phyloP scores from a whole-genome alignment of 768 basidiomycete species.

The Hericium rajendrae region DNA sequence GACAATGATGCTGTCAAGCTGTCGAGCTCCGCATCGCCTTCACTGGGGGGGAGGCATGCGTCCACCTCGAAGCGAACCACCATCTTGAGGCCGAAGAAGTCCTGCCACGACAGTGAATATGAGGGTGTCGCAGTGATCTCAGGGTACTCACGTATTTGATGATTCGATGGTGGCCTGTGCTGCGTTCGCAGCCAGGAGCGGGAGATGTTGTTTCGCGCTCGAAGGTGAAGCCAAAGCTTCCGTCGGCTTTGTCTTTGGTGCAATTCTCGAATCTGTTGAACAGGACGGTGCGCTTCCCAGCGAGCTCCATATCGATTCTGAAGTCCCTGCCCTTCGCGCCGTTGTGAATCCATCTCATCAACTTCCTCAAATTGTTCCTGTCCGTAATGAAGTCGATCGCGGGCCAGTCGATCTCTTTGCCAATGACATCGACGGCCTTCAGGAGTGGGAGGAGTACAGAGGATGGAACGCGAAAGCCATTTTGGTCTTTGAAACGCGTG shows the following conservation, averaged over 20 bases:
- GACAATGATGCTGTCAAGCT: background rate
- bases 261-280: conserved; percentile 49
- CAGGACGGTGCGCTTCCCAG: conserved; percentile 47
- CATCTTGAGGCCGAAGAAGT: conserved; percentile 46
- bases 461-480: conserved; percentile 35
- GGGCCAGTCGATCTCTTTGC: conserved; percentile 28
- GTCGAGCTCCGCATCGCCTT: no score
- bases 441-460: conserved; percentile 45
- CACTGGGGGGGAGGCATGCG: conserved; percentile 17
- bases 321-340: no score
- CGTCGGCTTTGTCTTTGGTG: conserved; percentile 14
- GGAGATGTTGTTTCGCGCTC: conserved; percentile 42
- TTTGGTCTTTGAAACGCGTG: conserved; percentile 43
- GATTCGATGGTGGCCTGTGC: conserved; percentile 62
- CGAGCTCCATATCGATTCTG: conserved; percentile 63
- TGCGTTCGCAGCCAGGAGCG: conserved; percentile 40
- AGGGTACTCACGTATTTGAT: conserved; percentile 46
- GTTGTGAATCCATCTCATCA: conserved; percentile 56
- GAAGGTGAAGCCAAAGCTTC: conserved; percentile 46
- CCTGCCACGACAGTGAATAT: conserved; percentile 30
- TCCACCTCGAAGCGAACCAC: conserved; percentile 50
- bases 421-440: conserved; percentile 39
- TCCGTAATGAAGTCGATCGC: conserved; percentile 45
- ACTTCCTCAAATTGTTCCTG: conserved; percentile 55
- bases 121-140: no score